Conservation (phyloP, 1,139 yeast genomes). For the Pichia sp. region DNA sequence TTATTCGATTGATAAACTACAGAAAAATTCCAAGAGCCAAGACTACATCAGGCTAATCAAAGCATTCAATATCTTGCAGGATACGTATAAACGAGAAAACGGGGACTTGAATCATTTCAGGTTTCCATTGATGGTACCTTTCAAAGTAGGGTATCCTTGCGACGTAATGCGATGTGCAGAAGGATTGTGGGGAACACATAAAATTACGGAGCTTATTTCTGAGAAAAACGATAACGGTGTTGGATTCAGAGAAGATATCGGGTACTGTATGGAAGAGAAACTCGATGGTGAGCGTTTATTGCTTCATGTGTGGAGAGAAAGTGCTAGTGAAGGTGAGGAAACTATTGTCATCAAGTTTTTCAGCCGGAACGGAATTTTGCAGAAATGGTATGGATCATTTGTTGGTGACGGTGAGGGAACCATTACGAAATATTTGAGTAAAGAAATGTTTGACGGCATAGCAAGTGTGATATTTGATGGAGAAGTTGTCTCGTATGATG, state of each 20-base stretch:
- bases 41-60: no score
- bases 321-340: slow-evolving; percentile 24
- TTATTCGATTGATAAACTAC: no score
- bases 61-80: no score
- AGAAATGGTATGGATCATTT: slow-evolving; percentile 66
- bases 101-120: no score
- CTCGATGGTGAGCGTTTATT: slow-evolving; percentile 90
- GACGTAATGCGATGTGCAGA: no score
- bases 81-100: no score
- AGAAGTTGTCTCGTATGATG: slow-evolving; percentile 89
- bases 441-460: slow-evolving; percentile 15
- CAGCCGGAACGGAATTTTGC: slow-evolving; percentile 67
- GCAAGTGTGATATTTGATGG: slow-evolving; percentile 62
- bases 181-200: no score
- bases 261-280: slow-evolving; percentile 79
- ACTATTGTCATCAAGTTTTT: slow-evolving; percentile 34
- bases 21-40: no score
- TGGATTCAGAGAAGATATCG: not conserved
- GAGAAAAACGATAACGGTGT: no score
- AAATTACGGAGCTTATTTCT: no score
- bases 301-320: slow-evolving; percentile 46
- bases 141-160: no score
- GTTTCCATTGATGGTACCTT: no score
- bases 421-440: slow-evolving; percentile 30
- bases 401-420: slow-evolving; percentile 41